phyloP scores from a whole-genome alignment of 2,329 filamentous ascomycete genomes.

The Kalaharituber pfeilii region DNA sequence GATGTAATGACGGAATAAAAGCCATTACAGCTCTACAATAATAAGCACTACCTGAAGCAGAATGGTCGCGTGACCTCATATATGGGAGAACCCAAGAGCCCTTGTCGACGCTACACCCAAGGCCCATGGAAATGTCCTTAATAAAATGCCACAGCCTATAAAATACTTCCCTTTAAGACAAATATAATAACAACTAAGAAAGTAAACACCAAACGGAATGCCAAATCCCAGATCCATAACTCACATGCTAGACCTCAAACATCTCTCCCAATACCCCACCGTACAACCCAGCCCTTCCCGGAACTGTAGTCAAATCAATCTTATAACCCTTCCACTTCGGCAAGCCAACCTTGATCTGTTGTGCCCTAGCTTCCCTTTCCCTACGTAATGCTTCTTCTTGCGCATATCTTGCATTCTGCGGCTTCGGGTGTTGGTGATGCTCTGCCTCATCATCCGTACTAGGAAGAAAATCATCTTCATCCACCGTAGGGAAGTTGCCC shows the following conservation, averaged over 20 bases:
- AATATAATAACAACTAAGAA: background rate
- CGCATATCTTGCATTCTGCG: no score
- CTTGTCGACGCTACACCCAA: no score
- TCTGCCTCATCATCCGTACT: slow-evolving; percentile 5
- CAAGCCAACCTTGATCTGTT: slow-evolving; percentile 15
- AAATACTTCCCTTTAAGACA: no score
- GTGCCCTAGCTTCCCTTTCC: slow-evolving; percentile 8
- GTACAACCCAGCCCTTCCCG: slow-evolving; percentile 1
- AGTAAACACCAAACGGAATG: slow-evolving; percentile 1
- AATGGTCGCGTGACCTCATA: no score
- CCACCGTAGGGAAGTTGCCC: background rate
- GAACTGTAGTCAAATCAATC: slow-evolving; percentile 14
- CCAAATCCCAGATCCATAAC: background rate
- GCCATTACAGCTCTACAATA: no score
- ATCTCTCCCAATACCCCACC: slow-evolving; percentile 9
- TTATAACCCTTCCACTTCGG: slow-evolving; percentile 18
- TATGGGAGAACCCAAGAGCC: no score
- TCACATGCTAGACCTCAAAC: slow-evolving; percentile 14
- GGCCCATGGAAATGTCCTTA: no score
- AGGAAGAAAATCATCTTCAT: background rate
- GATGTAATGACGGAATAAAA: no score
- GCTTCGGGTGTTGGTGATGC: no score
- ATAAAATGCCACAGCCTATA: no score
- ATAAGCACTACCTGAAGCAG: no score
- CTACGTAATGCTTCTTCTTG: slow-evolving; percentile 1